Evolutionary conservation across 306 rosid genomes (phyloP), one percentile per base, ranked within the genome.

Genomic region (Bauhinia variegata): DNA sequence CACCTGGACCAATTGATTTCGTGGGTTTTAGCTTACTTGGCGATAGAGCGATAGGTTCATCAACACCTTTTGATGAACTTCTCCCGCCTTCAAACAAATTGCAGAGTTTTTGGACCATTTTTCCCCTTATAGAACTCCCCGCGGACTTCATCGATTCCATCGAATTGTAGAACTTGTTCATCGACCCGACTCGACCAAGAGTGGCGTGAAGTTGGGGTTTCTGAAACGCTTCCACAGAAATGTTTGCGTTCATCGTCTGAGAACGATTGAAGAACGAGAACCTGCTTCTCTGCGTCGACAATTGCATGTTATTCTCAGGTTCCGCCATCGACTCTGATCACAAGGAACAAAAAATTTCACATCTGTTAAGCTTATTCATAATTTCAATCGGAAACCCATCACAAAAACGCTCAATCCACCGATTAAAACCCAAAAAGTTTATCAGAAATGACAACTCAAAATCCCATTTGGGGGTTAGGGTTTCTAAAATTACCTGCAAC

Each of bases 251-350:
- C 57, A 83, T 30, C 34, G 91, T 85, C 5, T 78, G 67, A 48
- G 97, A 90, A 0, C 99, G 90, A 60, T 83, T 84, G 84, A 93
- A 85, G 61, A 86, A 86, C 15, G 86, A 64, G 38, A 84, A 83
- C 79, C 80, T 71, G 65, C 85, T 67, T 62, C 83, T 81, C 19
- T 60, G 83, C 53, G 80, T 12, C 31, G 67, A 30, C n/a, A 77
- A 62, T 11, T 77, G 82, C 47, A 18, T 65, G 78, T 43, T 83
- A 49, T 67, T 78, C 60, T 76, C 78, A 6, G 28, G 43, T 60
- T 89, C 88, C 11, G 85, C 79, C 87, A 82, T 87, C 5, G 67
- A 80, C 59, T 62, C 70, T 76, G 63, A 19, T 46, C 39, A 17
- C 61, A 60, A 34, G 54, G 17, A 48, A 58, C 10, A 5, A 3